These are phyloP conservation scores for Angomonas ambiguus DNA, from an alignment of 208 protist species.

Conservation along the genomic window DNA sequence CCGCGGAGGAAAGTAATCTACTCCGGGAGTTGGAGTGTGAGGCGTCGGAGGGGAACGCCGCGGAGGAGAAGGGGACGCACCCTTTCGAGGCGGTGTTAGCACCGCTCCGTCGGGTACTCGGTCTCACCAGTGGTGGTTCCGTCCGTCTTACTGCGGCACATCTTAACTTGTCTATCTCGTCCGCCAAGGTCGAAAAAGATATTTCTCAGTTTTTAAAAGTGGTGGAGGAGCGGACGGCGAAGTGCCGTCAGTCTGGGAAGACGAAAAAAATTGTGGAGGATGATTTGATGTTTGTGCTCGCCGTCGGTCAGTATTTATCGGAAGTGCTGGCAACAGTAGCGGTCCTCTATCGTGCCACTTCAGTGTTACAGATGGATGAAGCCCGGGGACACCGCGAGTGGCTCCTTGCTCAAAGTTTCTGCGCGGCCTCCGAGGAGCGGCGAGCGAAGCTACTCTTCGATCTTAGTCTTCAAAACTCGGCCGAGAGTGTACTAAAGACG, in stretches of 20 bases:
- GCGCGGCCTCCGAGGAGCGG: slow-evolving; percentile 36
- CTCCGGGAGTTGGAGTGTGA: background rate
- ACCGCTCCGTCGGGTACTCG: slow-evolving; percentile 10
- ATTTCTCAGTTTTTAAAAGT: slow-evolving; percentile 31
- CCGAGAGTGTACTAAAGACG: slow-evolving; percentile 22
- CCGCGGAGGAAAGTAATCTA: background rate
- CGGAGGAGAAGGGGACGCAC: background rate
- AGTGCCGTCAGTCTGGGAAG: background rate
- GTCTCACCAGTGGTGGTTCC: slow-evolving; percentile 14
- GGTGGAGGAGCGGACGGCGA: slow-evolving; percentile 21
- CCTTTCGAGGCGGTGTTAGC: background rate
- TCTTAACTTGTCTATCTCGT: slow-evolving; percentile 50
- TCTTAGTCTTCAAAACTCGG: slow-evolving; percentile 19
- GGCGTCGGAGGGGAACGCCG: background rate
- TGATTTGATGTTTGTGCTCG: slow-evolving; percentile 28
- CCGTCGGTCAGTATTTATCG: slow-evolving; percentile 44
- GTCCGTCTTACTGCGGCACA: slow-evolving; percentile 51
- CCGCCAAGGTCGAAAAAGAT: slow-evolving; percentile 45
- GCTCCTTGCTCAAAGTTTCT: slow-evolving; percentile 69
- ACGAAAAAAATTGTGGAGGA: background rate
- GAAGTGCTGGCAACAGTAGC: slow-evolving; percentile 71
- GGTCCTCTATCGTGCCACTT: slow-evolving; percentile 67
- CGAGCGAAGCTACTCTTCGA: slow-evolving; percentile 39
- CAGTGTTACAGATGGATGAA: slow-evolving; percentile 49
- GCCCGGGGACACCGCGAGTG: slow-evolving; percentile 58